Conservation (phyloP, 169 alveolate genomes). For the Eimeria brunetti region DNA sequence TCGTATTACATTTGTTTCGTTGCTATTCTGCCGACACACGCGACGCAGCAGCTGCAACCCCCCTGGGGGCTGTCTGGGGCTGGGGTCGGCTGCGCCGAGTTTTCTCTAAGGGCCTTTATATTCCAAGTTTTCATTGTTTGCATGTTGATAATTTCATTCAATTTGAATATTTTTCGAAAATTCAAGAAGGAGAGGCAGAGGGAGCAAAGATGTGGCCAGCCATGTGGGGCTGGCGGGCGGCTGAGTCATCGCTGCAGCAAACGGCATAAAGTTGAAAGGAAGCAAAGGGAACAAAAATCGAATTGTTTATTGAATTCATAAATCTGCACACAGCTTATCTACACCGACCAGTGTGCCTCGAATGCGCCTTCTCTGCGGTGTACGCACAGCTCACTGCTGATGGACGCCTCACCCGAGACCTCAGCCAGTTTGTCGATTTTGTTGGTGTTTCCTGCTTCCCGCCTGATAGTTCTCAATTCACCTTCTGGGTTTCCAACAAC, state of each 20-base stretch:
- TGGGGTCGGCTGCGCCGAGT: neutral
- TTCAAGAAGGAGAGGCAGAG: neutral
- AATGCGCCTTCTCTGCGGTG: neutral
- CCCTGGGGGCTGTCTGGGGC: neutral
- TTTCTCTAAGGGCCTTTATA: neutral
- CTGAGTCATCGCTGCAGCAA: neutral
- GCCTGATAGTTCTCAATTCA: neutral
- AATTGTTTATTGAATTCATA: neutral
- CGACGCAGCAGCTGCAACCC: neutral
- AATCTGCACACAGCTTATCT: neutral
- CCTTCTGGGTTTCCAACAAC: neutral
- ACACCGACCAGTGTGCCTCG: neutral
- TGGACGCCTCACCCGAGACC: neutral
- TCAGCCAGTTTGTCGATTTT: neutral
- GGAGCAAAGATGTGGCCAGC: neutral
- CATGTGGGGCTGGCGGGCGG: slow-evolving; percentile 21
- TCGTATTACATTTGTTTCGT: neutral
- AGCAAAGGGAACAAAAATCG: neutral
- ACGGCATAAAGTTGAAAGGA: neutral
- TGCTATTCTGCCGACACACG: neutral
- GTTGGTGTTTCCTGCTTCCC: neutral
- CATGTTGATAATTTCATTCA: too few relatives aligned
- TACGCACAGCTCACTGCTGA: neutral
- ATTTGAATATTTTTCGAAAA: neutral
- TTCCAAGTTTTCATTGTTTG: neutral